Evolutionary conservation across 805 yeast species (phyloP), one percentile per base, ranked within the genome.

Genomic region (Zygoascus flipseniorum): DNA sequence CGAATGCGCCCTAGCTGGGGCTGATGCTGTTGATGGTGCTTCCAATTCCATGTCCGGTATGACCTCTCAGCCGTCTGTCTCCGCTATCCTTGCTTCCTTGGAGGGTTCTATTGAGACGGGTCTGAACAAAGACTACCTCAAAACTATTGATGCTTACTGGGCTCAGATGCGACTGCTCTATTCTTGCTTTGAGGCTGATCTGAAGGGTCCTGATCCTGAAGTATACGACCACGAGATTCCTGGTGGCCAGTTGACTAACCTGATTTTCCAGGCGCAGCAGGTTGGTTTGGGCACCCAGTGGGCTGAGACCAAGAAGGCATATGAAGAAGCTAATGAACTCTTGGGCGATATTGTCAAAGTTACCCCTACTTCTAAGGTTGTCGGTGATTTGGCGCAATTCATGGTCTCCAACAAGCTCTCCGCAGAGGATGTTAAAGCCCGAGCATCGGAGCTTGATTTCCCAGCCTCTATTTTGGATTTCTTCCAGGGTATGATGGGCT

Each of bases 141-240:
- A 95, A 63, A 93, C 83, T 66, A 70, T 93, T 60, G 99, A 93
- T 71, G 74, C 88, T 57, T 93, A 93, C 79, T 93, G 99, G 99
- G 96, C 95, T 49, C 97, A 93, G 76, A 93, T 93, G 92, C 83
- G 99, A 76, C 77, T 93, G 69, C 76, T 93, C 61, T 93, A 93
- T 77, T 87, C 96, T 48, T 89, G 96, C 72, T 93, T 93, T 73
- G 99, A 89, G 74, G 97, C 99, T 53, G 97, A 93, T 68, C 81
- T 93, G 71, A 93, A 93, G 80, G 99, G 99, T 54, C 98, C 99
- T 56, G 99, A 93, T 74, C 98, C 99, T 64, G 99, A 93, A 73
- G 99, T 93, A 54, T 93, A 93, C 74, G 83, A 83, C 64, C 99
- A 93, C 75, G 99, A 93, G 79, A 93, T 93, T 62, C 99, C 99